Percentiles rank a stretch among this genome's conserved stretches.
Evolutionary conservation across 345 rosid species (phyloP).

Genomic region (Bruguiera sexangula): DNA sequence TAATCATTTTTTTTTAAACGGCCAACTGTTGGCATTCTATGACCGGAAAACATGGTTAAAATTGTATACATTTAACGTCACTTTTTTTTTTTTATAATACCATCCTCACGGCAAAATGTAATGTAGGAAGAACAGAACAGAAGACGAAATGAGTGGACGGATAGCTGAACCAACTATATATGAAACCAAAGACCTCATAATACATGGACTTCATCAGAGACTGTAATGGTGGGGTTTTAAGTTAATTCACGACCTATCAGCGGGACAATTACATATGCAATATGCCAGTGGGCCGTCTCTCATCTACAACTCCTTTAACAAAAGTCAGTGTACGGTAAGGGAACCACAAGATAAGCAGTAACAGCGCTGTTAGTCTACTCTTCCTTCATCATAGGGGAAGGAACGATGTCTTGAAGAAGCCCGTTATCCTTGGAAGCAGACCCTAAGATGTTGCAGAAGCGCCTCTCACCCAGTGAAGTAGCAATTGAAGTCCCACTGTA

Average conservation of each 20-base stretch:
- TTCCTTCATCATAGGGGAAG: slow-evolving; percentile 70
- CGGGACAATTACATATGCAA: slow-evolving; percentile 24
- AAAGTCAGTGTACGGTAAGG: slow-evolving; percentile 15
- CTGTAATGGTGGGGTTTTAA: slow-evolving; percentile 10
- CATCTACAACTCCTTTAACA: slow-evolving; percentile 21
- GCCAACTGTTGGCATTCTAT: no score
- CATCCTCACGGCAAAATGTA: not conserved
- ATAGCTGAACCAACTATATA: slow-evolving; percentile 5
- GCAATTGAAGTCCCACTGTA: slow-evolving; percentile 22
- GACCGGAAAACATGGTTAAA: no score
- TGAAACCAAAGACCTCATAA: slow-evolving; percentile 10
- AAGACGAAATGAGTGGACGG: not conserved
- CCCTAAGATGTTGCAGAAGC: slow-evolving; percentile 30
- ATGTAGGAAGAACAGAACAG: not conserved
- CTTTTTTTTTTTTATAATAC: not conserved
- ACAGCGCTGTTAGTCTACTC: slow-evolving; percentile 26
- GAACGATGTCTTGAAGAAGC: slow-evolving; percentile 77
- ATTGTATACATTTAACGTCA: no score
- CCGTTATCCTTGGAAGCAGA: slow-evolving; percentile 50
- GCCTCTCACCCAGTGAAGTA: slow-evolving; percentile 29
- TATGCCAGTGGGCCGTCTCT: not conserved
- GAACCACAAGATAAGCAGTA: slow-evolving; percentile 6
- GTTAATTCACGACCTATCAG: slow-evolving; percentile 25
- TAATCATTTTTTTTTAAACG: no score
- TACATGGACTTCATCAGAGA: slow-evolving; percentile 10